phyloP scores from a whole-genome alignment of 108 stramenopile genomes.

The Chaetoceros tenuissimus region DNA sequence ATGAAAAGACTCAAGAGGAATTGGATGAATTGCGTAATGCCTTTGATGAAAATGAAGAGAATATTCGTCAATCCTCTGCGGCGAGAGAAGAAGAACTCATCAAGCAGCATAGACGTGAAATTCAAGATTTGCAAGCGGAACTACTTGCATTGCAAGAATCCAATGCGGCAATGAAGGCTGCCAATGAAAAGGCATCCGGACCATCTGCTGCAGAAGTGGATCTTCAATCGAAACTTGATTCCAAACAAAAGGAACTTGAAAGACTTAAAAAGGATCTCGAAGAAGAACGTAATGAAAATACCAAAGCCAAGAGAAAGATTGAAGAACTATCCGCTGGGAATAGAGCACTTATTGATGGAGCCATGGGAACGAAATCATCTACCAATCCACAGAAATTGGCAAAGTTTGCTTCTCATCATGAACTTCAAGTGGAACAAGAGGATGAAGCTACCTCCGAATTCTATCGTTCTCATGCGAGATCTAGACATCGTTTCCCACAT shows the following conservation, averaged over 20 bases:
- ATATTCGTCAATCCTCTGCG: background rate
- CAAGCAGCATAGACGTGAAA: background rate
- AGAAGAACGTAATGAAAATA: constrained; percentile 24
- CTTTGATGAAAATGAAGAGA: constrained; percentile 45
- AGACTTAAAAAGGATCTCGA: constrained; percentile 34
- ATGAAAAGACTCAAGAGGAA: constrained; percentile 47
- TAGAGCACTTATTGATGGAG: background rate
- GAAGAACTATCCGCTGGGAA: constrained; percentile 5
- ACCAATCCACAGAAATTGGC: background rate
- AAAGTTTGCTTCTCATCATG: background rate
- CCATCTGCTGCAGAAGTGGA: constrained; percentile 15
- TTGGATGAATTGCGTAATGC: constrained; percentile 61
- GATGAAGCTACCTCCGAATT: constrained; percentile 15
- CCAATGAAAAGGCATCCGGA: constrained; percentile 25
- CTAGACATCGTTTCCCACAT: constrained; percentile 14
- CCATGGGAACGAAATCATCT: constrained; percentile 1
- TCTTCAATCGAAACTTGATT: constrained; percentile 29
- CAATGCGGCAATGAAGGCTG: background rate
- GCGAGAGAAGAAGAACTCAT: constrained; percentile 29
- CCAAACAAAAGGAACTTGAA: constrained; percentile 30
- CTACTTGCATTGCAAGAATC: constrained; percentile 8
- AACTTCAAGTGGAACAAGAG: constrained; percentile 12
- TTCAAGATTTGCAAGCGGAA: constrained; percentile 21
- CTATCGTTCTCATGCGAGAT: constrained; percentile 20
- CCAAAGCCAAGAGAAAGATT: constrained; percentile 39